Evolutionary conservation across 768 basidiomycete genomes (phyloP).

Genomic region (Hericium rajendrae): DNA sequence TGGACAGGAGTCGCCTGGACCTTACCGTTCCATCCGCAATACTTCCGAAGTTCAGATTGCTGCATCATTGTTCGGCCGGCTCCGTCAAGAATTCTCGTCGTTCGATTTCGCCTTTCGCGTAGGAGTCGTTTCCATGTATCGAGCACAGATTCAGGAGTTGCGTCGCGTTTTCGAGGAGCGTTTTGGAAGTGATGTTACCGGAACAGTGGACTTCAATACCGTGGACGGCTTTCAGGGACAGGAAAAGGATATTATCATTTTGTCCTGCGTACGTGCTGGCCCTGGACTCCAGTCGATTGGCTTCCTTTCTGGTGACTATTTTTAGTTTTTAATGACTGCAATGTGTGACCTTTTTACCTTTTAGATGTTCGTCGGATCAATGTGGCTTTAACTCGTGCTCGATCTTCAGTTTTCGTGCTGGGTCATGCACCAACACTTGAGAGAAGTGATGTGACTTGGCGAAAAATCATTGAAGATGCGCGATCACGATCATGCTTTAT

Average conservation of each 20-base stretch:
- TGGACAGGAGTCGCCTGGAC: constrained; percentile 52
- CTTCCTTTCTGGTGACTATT: constrained; percentile 65
- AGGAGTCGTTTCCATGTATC: constrained; percentile 89
- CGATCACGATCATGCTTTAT: constrained; percentile 50
- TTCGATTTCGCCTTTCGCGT: constrained; percentile 46
- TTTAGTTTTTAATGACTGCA: neutral
- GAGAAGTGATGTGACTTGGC: constrained; percentile 76
- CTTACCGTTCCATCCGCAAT: constrained; percentile 72
- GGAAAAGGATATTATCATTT: constrained; percentile 96
- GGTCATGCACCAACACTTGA: constrained; percentile 87
- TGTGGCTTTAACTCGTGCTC: constrained; percentile 95
- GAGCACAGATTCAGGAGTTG: constrained; percentile 76
- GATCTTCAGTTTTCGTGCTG: constrained; percentile 87
- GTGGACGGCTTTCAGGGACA: constrained; percentile 99
- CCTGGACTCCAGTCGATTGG: constrained; percentile 76
- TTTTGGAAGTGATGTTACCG: constrained; percentile 63
- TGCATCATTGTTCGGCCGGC: constrained; percentile 62
- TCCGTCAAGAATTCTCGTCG: constrained; percentile 52
- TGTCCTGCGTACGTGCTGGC: constrained; percentile 93
- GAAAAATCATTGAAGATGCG: constrained; percentile 68
- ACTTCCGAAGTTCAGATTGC: constrained; percentile 64
- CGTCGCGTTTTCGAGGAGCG: constrained; percentile 54
- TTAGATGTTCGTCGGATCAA: constrained; percentile 87
- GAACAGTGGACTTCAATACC: constrained; percentile 85
- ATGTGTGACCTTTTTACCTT: neutral